Evolutionary conservation across 2,329 filamentous ascomycete genomes (phyloP).

Genomic region (Colletotrichum falcatum): DNA sequence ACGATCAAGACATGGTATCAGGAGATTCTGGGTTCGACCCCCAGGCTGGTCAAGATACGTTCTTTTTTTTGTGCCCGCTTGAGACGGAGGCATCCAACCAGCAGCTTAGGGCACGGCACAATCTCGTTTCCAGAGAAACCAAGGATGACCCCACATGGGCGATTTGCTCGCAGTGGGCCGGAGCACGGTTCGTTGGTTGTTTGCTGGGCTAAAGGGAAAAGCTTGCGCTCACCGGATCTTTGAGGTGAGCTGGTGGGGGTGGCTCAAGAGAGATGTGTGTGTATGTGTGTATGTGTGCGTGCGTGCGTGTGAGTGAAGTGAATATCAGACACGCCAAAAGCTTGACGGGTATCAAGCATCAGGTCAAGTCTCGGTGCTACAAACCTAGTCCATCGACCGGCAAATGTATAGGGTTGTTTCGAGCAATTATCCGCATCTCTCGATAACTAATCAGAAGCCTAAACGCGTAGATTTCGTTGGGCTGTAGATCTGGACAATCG

Average conservation of each 20-base stretch:
- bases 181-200: constrained; percentile 38
- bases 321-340: constrained; percentile 13
- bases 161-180: constrained; percentile 15
- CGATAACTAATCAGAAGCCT: constrained; percentile 8
- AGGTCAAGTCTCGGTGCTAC: not conserved
- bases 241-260: constrained; percentile 12
- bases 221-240: constrained; percentile 23
- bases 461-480: constrained; percentile 1
- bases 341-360: not conserved
- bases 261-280: not conserved
- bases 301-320: not conserved
- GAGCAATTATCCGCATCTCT: not conserved
- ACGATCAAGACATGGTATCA: constrained; percentile 46
- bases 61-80: not conserved
- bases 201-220: constrained; percentile 8
- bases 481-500: constrained; percentile 30
- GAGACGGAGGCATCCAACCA: no score
- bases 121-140: constrained; percentile 3
- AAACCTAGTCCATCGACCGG: not conserved
- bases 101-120: constrained; percentile 25
- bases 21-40: constrained; percentile 42
- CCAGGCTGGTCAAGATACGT: constrained; percentile 33
- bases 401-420: not conserved
- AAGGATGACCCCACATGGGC: constrained; percentile 7
- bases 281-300: not conserved